Base-by-base conservation (phyloP, 352 stramenopile genomes). In the Pythium coloratum region DNA sequence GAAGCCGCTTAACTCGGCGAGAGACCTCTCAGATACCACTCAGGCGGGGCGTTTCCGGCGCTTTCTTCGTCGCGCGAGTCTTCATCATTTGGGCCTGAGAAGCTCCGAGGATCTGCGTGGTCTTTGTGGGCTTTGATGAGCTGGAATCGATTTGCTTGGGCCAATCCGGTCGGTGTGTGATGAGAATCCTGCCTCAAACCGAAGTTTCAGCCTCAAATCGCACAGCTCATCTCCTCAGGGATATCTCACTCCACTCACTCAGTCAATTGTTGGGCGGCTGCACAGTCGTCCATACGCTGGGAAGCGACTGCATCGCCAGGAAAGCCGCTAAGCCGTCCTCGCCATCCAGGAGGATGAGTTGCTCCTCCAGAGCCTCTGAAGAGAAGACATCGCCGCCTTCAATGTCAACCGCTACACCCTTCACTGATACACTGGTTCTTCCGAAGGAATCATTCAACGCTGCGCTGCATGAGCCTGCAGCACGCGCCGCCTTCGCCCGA, bases 281-380 rank as follows among this genome's bases (percentile, higher is more conserved):
- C 9, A 1, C 14, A 18, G 8, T 54, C 47, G 6, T 33, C 28
- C 12, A 38, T 28, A 42, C 18, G 54, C 1, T 8, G 13, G 46
- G 50, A 36, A 91, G 64, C 34, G 65, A 60, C 59, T 80, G 70
- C 66, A 86, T 73, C 13, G 76, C 81, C 12, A 72, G 28, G 66
- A 77, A 90, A 10, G 67, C 77, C 20, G 82, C 60, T 30, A 89
- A 32, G 49, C 78, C 66, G 40, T 91, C 81, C 0, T 50, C 54
- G 14, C 74, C 57, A 0, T 77, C 69, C 32, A 83, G 16, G 10
- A 73, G 61, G 6, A 16, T 46, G 4, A 74, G 30, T 18, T 88
- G 13, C 28, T 62, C 40, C 34, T 58, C 61, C 8, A 76, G 14
- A 0, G 64, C 64, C 14, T 18, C 53, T 20, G 40, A 18, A 9